Base-by-base conservation (phyloP, 2,329 filamentous ascomycete genomes). In the Pseudogymnoascus sp. region DNA sequence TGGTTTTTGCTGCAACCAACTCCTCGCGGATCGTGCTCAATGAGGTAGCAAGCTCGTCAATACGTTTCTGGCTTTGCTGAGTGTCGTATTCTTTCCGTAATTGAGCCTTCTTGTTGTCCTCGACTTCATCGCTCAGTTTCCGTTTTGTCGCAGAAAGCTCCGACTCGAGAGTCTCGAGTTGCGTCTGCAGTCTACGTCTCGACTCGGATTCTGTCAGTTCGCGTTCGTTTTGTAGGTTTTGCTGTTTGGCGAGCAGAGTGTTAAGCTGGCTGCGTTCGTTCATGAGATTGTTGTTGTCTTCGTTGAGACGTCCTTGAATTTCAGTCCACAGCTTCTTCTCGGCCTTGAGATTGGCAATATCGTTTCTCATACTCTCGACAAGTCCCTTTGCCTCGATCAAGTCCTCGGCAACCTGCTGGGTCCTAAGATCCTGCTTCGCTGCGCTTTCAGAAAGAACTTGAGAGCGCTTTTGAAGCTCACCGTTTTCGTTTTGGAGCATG, bases 271-370 rank as follows among this genome's bases (percentile, higher is more conserved):
- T 85, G 67, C 92, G 90, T 74, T 99, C 95, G 65, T 96, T 90
- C 44, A 89, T 83, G 11, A 97, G 79, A 18, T 79, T 85, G 71
- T 96, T 91, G 67, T 95, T 96, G 72, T 97, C 93, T 70, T 95
- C 91, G 66, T 85, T 89, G 46, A 97, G 81, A 61, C 96, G 87
- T 67, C 90, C 88, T 73, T 97, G 93, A 36, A 97, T 96, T 63
- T 89, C 91, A 78, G 95, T 96, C 89, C 90, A 96, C 8, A 99
- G 81, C 38, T 91, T 89, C 77, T 96, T 96, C 75, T 97, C 93
- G 0, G 93, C 93, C 75, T 96, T 96, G 36, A 97, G 83, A 71
- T 97, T 97, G 14, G 92, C 88, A 62, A 88, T 91, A 73, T 99
- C 95, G 67, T 91, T 92, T 61, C 92, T 89, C 75, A 97, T 84